Conservation (phyloP, 164 flowering plant species). For the Tetrastigma voinierianum region DNA sequence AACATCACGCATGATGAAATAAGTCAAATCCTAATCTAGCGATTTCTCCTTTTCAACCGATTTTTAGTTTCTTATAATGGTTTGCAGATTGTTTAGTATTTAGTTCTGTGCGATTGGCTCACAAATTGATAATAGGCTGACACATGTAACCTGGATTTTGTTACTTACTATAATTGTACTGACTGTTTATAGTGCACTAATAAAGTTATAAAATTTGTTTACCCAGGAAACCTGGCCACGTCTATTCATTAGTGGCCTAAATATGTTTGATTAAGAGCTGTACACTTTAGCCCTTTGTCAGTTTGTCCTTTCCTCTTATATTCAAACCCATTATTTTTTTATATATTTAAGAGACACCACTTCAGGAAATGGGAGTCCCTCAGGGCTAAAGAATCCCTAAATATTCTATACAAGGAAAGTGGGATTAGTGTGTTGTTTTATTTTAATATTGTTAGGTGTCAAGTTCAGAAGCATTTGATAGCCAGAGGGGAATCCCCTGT, state of each 20-base stretch:
- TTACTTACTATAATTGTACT: neutral
- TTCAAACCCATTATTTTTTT: neutral
- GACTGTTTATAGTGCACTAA: neutral
- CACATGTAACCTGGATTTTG: neutral
- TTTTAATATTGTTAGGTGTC: neutral
- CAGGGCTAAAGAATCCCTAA: neutral
- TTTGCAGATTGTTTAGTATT: neutral
- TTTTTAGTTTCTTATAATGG: neutral
- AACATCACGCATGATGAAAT: no score
- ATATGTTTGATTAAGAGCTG: neutral
- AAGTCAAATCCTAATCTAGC: neutral
- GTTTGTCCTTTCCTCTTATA: slow-evolving; percentile 1
- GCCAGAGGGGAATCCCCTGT: neutral
- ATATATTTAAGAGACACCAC: slow-evolving; percentile 1
- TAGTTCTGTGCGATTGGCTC: neutral
- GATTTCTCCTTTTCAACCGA: neutral
- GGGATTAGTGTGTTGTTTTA: slow-evolving; percentile 6
- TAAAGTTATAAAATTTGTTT: neutral
- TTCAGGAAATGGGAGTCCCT: slow-evolving; percentile 14
- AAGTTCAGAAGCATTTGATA: neutral
- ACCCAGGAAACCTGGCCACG: neutral
- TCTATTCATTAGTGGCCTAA: slow-evolving; percentile 1
- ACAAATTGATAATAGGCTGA: neutral
- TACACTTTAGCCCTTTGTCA: neutral
- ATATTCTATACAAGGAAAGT: slow-evolving; percentile 18